phyloP scores from a whole-genome alignment of 208 protist genomes.

The Acanthamoeba royreba region DNA sequence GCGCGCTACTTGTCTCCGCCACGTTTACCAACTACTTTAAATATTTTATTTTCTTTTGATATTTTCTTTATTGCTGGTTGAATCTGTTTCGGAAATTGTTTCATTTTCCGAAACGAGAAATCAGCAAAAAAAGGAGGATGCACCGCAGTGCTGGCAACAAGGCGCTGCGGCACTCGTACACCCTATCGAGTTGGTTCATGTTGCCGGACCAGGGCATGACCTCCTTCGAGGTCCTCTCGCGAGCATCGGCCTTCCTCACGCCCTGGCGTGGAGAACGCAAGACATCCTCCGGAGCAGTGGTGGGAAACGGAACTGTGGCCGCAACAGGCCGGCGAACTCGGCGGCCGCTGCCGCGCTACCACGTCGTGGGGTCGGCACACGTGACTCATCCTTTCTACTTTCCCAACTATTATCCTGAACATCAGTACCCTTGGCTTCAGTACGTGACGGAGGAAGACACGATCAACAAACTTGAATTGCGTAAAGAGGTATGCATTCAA shows the following conservation, averaged over 20 bases:
- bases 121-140: no score
- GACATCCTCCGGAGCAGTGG: no score
- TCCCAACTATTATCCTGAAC: slow-evolving; percentile 32
- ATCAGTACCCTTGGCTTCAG: slow-evolving; percentile 34
- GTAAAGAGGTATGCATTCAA: background rate
- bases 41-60: no score
- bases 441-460: slow-evolving; percentile 17
- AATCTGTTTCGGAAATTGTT: no score
- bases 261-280: background rate
- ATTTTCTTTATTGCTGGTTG: no score
- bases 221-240: slow-evolving; percentile 28
- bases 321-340: background rate
- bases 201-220: slow-evolving; percentile 46
- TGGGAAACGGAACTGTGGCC: no score
- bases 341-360: background rate
- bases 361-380: slow-evolving; percentile 1
- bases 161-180: background rate
- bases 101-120: no score
- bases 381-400: slow-evolving; percentile 44
- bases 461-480: slow-evolving; percentile 19
- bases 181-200: slow-evolving; percentile 27
- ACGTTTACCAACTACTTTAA: no score
- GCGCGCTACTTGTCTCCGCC: no score
- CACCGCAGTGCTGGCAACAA: no score
- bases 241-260: slow-evolving; percentile 7